Evolutionary conservation across 768 basidiomycete genomes (phyloP), one percentile per base, ranked within the genome.

Genomic region (Suillus variegatus): DNA sequence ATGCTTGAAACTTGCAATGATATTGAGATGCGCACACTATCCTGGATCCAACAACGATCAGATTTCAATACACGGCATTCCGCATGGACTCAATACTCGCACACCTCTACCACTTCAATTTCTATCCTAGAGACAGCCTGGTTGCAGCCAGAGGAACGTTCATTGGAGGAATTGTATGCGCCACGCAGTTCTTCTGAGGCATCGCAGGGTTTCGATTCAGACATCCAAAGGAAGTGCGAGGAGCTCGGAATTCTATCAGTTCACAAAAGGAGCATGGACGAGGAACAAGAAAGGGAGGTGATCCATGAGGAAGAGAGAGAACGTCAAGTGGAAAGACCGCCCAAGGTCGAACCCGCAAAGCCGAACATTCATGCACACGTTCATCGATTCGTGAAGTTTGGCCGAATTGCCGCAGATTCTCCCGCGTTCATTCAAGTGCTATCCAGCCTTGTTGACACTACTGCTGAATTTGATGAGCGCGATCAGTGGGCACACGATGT

Each of bases 271-370:
- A 68, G 64, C 43, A 70, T 82, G 70, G 79, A 79, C 28, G 83
- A 85, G 66, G 85, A 85, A 65, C 84, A 85, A 65, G 85, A 86
- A 62, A 72, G 84, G 40, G 83, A 86, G 65, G 72, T 86, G 7
- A 68, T 69, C 3, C 81, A 82, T n/a, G 84, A 86, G 67, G 72
- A 76, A 10, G 82, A 84, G 67, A 71, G 69, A 7, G 83, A 85
- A 64, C 72, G 70, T 6, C 75, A 84, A 61, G 64, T 78, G 2
- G 73, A 82, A 67, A 75, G 81, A 9, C 79, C 82, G 2, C 69
- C 74, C 1, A 71, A 52, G 38, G 74, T 75, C 4, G 12, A 51
- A 14, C 65, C 75, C 10, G 69, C 69, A 6, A 14, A 0, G 3
- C 78, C 80, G 64, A 55, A 60, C 2, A 22, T 79, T 47, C 65